A percentile compares a stretch with the other conserved stretches of the same genome.
These are phyloP conservation scores for Phytophthora parvispora DNA, from an alignment of 352 stramenopile genomes.

Conservation along the genomic window DNA sequence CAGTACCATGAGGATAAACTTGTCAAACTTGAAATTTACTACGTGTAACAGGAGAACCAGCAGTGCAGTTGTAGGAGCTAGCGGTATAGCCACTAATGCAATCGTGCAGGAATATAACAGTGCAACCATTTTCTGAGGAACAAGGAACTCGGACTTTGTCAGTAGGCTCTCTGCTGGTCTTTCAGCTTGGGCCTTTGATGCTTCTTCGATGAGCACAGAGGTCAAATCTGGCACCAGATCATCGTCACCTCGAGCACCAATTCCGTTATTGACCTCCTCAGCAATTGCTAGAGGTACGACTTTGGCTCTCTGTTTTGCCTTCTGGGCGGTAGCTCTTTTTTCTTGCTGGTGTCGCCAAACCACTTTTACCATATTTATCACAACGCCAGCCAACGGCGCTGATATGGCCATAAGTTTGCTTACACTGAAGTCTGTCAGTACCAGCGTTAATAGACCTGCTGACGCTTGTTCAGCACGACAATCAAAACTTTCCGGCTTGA, in stretches of 20 bases:
- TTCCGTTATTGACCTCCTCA: not conserved
- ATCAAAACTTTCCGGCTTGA: constrained; percentile 57
- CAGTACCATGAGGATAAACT: constrained; percentile 71
- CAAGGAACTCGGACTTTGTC: constrained; percentile 72
- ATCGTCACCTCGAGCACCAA: not conserved
- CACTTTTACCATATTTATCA: constrained; percentile 26
- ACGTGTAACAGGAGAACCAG: constrained; percentile 66
- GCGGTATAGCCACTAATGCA: constrained; percentile 71
- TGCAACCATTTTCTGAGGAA: constrained; percentile 87
- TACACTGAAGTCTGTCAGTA: constrained; percentile 81
- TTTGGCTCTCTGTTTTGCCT: constrained; percentile 4
- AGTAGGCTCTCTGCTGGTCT: constrained; percentile 15
- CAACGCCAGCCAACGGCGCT: constrained; percentile 30
- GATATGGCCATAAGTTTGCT: constrained; percentile 65
- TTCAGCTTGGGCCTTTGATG: not conserved
- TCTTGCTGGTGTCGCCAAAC: constrained; percentile 16
- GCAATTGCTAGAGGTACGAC: constrained; percentile 30
- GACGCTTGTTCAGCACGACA: constrained; percentile 78
- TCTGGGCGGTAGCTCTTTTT: constrained; percentile 23
- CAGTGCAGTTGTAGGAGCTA: constrained; percentile 68
- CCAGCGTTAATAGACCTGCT: constrained; percentile 69
- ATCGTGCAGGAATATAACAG: constrained; percentile 86
- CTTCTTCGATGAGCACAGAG: not conserved
- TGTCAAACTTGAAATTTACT: constrained; percentile 89
- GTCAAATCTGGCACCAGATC: not conserved